Evolutionary conservation across 768 basidiomycete species (phyloP).

Genomic region (Phylloporus sp.): DNA sequence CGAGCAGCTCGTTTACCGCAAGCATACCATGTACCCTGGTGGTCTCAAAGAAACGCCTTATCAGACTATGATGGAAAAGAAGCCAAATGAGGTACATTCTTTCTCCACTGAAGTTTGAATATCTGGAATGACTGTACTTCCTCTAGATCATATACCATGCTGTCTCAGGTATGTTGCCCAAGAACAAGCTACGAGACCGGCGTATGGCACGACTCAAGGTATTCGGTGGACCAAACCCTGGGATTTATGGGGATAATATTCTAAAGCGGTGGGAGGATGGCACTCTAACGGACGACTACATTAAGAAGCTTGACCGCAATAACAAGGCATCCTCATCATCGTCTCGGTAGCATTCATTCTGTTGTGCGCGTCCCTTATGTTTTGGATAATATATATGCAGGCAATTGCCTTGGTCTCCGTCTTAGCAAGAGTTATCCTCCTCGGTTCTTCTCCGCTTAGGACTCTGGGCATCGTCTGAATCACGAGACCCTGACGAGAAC

Average conservation of each 20-base stretch:
- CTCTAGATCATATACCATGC: slow-evolving; percentile 89
- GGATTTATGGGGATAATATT: slow-evolving; percentile 72
- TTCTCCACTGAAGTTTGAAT: neutral
- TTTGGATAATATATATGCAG: slow-evolving; percentile 6
- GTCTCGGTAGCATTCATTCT: slow-evolving; percentile 13
- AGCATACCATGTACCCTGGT: slow-evolving; percentile 91
- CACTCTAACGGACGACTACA: slow-evolving; percentile 46
- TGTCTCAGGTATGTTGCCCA: slow-evolving; percentile 97
- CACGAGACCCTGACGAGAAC: slow-evolving; percentile 5
- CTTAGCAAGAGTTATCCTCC: neutral
- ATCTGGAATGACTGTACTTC: neutral
- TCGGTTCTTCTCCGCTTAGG: slow-evolving; percentile 9
- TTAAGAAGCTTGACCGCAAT: slow-evolving; percentile 23
- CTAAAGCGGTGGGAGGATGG: slow-evolving; percentile 84
- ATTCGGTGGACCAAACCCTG: slow-evolving; percentile 77
- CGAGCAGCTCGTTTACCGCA: slow-evolving; percentile 81
- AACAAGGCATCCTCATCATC: slow-evolving; percentile 11
- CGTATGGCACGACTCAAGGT: slow-evolving; percentile 86
- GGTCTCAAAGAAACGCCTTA: slow-evolving; percentile 91
- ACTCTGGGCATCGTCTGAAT: neutral
- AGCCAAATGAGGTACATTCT: slow-evolving; percentile 80
- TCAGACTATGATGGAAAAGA: slow-evolving; percentile 73
- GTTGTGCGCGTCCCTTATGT: neutral
- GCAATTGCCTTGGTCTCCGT: neutral
- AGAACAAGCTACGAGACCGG: slow-evolving; percentile 91